These are phyloP conservation scores for Colletotrichum sp. DNA, from an alignment of 2,329 filamentous ascomycete genomes.

Conservation along the genomic window DNA sequence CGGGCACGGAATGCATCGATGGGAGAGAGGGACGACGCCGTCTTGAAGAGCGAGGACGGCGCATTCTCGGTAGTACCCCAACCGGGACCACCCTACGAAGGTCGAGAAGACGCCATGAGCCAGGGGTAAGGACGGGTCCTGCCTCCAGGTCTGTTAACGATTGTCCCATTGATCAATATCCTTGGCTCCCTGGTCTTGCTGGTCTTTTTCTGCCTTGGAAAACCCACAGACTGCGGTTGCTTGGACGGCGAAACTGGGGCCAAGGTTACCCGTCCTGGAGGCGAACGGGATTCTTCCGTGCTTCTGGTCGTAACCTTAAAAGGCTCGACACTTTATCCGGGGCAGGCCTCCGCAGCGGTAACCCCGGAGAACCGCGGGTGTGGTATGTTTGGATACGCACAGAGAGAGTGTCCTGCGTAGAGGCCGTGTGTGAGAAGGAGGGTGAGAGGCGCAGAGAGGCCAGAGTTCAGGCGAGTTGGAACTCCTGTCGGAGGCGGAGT, in stretches of 20 bases:
- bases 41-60: conserved; percentile 4
- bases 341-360: background rate
- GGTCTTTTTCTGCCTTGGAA: background rate
- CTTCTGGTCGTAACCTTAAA: conserved; percentile 2
- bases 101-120: background rate
- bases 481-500: background rate
- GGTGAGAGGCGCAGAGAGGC: background rate
- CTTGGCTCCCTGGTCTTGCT: background rate
- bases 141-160: background rate
- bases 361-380: background rate
- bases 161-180: background rate
- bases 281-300: conserved; percentile 7
- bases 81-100: background rate
- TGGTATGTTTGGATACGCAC: background rate
- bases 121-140: background rate
- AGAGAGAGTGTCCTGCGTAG: background rate
- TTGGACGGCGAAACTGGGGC: background rate
- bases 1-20: background rate
- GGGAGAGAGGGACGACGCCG: background rate
- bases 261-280: conserved; percentile 7
- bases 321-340: background rate
- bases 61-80: background rate
- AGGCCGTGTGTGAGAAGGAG: background rate
- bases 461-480: background rate
- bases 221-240: conserved; percentile 3